Base-by-base conservation (phyloP, 116 monocot species). In the Trichopus zeylanicus region DNA sequence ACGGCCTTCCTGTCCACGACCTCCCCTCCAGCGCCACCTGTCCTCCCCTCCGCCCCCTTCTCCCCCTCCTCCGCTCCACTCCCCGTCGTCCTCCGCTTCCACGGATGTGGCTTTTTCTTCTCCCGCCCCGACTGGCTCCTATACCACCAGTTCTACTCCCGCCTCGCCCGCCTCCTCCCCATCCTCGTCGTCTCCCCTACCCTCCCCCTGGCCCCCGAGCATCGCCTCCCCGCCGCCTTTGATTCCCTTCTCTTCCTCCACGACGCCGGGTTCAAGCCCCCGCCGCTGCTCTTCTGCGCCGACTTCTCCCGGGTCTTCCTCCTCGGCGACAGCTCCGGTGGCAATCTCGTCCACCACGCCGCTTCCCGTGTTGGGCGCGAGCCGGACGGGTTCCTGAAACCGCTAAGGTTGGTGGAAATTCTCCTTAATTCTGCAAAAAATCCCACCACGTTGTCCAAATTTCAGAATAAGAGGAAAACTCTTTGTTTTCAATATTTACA, bases 21-120 rank as follows among this genome's bases (percentile, higher is more conserved):
- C 35, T 87, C 55, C 54, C 54, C 3, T n/a, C n/a, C n/a, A n/a
- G n/a, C n/a, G n/a, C 2, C 42, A 42, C 42, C 42, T 6, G 38
- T 26, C 71, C 82, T 46, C 30, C 60, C 42, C 65, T 93, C 64
- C 82, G 88, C 51, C 7, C 81, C 65, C 85, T 84, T 57, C 51
- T 86, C 27, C 84, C 92, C 5, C 21, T 16, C 49, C 9, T 24
- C 49, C 6, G 8, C 22, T 20, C 19, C 49, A 6, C 68, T 78
- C 5, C 87, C 87, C 0, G 49, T 92, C 20, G 24, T 92, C 51
- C 62, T 87, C 67, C 85, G 87, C 73, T 79, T 92, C 67, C 87
- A 81, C n/a, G 84, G 92, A 18, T 84, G 92, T 31, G 92, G 92
- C 19, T 92, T 92, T 71, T 87, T 87, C 84, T 71, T 87, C 59